Evolutionary conservation across 352 stramenopile genomes (phyloP), one percentile per base, ranked within the genome.

Genomic region (Phytopythium litorale): DNA sequence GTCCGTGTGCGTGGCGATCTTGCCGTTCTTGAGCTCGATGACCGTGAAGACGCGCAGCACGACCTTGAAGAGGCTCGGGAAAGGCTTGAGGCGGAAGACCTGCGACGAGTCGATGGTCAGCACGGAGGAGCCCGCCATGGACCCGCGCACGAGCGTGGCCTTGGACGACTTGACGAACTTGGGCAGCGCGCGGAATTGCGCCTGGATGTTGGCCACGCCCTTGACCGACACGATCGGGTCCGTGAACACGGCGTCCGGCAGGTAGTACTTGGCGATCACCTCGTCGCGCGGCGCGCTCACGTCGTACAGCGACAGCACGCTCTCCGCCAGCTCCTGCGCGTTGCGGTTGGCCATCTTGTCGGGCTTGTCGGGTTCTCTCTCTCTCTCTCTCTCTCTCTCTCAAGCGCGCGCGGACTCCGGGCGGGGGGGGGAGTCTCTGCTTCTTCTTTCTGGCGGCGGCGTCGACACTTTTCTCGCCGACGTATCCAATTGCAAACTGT

Each of bases 251-350:
- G 85, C 85, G 57, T 92, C 81, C 16, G 78, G 66, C 46, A 81
- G 73, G 63, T 94, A 94, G 60, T 89, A 81, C 64, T 87, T 83
- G 67, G 81, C 78, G 57, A 94, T 88, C 35, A 86, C 88, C 60
- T 75, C 80, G 72, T 92, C 85, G 54, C 69, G 70, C 55, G 75
- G 58, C 16, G 79, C 65, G 38, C 81, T 81, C 54, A 92, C 81
- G 72, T 92, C 82, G 72, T 92, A 92, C 67, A 94, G 82, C 64
- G 83, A 92, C 35, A 94, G 70, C 42, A 92, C 83, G 67, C 76
- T 87, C 70, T 92, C 82, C 13, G 82, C 82, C 38, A 92, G 77
- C 53, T 92, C 80, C 66, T 92, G 82, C 0, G 82, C 82, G 66
- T 84, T 88, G 61, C 79, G 79, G 62, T 76, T 84, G 38, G 79